These are phyloP conservation scores for Globisporangium lucens DNA, from an alignment of 352 stramenopile genomes.

Conservation along the genomic window DNA sequence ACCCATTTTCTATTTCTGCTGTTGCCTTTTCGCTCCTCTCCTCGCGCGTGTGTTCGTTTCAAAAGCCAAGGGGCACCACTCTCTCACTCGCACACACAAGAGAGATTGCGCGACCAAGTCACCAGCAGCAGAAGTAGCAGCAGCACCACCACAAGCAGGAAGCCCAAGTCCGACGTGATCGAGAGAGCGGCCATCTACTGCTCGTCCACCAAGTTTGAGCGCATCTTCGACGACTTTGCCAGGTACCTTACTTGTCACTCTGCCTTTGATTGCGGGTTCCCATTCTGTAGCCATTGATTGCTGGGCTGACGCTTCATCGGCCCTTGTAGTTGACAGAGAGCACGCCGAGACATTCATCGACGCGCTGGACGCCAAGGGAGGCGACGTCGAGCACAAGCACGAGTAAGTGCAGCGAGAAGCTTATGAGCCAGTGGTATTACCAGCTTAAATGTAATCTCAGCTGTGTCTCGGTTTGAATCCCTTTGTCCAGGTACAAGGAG, in stretches of 20 bases:
- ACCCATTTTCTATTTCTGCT: neutral
- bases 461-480: neutral
- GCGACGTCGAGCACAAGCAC: slow-evolving; percentile 76
- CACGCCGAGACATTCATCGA: slow-evolving; percentile 62
- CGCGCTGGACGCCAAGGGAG: slow-evolving; percentile 55
- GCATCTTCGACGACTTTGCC: slow-evolving; percentile 73
- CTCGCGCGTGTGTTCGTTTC: neutral
- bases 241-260: slow-evolving; percentile 24
- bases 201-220: slow-evolving; percentile 70
- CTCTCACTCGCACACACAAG: neutral
- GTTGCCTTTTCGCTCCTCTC: neutral
- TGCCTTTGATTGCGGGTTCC: too few relatives aligned
- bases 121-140: slow-evolving; percentile 3
- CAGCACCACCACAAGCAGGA: slow-evolving; percentile 10
- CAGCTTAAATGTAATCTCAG: too few relatives aligned
- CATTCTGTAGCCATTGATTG: too few relatives aligned
- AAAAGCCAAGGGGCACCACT: neutral
- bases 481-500: slow-evolving; percentile 53
- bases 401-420: slow-evolving; percentile 32
- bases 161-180: slow-evolving; percentile 53
- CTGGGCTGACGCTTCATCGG: neutral
- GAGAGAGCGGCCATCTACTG: slow-evolving; percentile 68
- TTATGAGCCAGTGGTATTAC: neutral
- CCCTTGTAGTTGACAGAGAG: slow-evolving; percentile 27
- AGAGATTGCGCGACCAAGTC: neutral